Evolutionary conservation across 2,329 filamentous ascomycete species (phyloP), one percentile per base, ranked within the genome.

Genomic region (Sarocladium strictum): DNA sequence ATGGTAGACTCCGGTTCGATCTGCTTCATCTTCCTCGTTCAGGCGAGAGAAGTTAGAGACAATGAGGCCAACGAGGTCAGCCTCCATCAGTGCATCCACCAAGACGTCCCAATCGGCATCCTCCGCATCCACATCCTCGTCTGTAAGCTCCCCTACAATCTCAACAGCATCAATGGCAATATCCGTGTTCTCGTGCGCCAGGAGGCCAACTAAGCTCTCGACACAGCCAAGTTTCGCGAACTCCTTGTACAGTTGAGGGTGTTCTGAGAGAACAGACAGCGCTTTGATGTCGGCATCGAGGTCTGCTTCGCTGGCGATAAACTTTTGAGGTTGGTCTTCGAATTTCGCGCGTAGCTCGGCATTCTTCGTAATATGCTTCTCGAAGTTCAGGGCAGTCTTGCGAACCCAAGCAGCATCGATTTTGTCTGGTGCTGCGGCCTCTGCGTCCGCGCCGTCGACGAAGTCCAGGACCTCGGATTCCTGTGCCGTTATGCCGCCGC

Each of bases 111-210:
- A 97, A 15, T 53, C 35, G 54, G 83, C 83, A 62, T 91, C 85
- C 57, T 87, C 84, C 2, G 89, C 90, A 40, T 85, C 79, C 2
- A 96, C 90, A 65, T 97, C 93, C 66, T 99, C 92, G 63, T 97
- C 94, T 14, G 90, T 95, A 61, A 97, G 75, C 72, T 99, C 94
- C 55, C 84, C 86, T 52, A 99, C 83, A 47, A 97, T 89, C 72
- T 97, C 89, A 51, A 96, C 85, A 0, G 87, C 89, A 59, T 87
- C 89, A 62, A 97, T 96, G 11, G 94, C 91, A 60, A 99, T 95
- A 65, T 99, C 94, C 0, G 92, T 93, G 67, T 99, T 99, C 63
- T 99, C 94, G 67, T 99, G 94, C 15, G 93, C 87, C 50, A 99
- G 75, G 53, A 99, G 72, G 2, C 86, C 83, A 1, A 96, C 90